These are phyloP conservation scores for Rugonectria rugulosa DNA, from an alignment of 2,329 filamentous ascomycete genomes.

Conservation along the genomic window DNA sequence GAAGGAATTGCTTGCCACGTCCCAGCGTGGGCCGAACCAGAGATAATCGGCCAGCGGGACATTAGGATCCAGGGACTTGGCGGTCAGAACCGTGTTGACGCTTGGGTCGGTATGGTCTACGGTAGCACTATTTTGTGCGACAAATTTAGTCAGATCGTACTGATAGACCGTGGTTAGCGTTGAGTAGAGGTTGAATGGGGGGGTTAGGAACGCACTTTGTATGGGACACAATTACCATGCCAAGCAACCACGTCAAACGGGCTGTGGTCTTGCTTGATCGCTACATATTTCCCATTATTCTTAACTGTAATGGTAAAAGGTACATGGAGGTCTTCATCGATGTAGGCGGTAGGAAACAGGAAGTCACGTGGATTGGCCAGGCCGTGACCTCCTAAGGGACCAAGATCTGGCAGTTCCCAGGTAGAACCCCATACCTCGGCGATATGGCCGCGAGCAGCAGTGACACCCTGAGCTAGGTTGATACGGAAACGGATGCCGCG, in stretches of 20 bases:
- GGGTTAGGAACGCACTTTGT: no score
- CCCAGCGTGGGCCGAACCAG: slow-evolving; percentile 72
- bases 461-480: slow-evolving; percentile 62
- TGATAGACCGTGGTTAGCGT: no score
- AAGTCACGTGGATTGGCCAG: slow-evolving; percentile 78
- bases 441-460: slow-evolving; percentile 74
- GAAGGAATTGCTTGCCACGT: slow-evolving; percentile 57
- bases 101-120: slow-evolving; percentile 71
- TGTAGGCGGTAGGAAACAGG: slow-evolving; percentile 72
- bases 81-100: slow-evolving; percentile 71
- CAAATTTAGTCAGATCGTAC: slow-evolving; percentile 64
- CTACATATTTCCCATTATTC: slow-evolving; percentile 67
- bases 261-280: slow-evolving; percentile 66
- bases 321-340: slow-evolving; percentile 55
- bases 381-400: slow-evolving; percentile 74
- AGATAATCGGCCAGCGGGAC: slow-evolving; percentile 70
- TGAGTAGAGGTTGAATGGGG: no score
- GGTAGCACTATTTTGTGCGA: slow-evolving; percentile 56
- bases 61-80: slow-evolving; percentile 59
- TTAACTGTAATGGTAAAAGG: slow-evolving; percentile 67
- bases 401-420: slow-evolving; percentile 73
- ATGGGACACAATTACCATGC: slow-evolving; percentile 71
- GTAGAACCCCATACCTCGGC: slow-evolving; percentile 76
- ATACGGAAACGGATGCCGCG: slow-evolving; percentile 72
- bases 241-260: slow-evolving; percentile 76